Conservation (phyloP, 2,329 filamentous ascomycete species). For the Pseudofabraea citricarpa region DNA sequence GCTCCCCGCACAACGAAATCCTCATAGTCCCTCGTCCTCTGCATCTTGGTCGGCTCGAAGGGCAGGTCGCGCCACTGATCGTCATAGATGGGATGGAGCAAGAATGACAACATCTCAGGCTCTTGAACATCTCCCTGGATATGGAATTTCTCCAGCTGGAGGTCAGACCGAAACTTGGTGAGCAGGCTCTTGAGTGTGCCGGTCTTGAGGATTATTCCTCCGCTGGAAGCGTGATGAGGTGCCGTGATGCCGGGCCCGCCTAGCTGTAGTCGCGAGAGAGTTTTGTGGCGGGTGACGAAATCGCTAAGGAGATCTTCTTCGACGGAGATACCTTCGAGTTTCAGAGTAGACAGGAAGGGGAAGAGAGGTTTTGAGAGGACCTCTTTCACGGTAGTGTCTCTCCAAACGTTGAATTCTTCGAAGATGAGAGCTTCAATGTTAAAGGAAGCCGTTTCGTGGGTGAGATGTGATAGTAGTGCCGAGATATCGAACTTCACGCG, state of each 20-base stretch:
- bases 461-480: slow-evolving; percentile 6
- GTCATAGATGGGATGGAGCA: background rate
- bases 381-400: background rate
- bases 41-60: background rate
- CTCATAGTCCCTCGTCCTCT: background rate
- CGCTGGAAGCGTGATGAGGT: slow-evolving; percentile 33
- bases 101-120: background rate
- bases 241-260: slow-evolving; percentile 39
- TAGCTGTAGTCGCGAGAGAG: slow-evolving; percentile 37
- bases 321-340: slow-evolving; percentile 38
- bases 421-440: slow-evolving; percentile 5
- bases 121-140: slow-evolving; percentile 36
- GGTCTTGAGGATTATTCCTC: slow-evolving; percentile 39
- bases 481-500: slow-evolving; percentile 15
- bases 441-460: background rate
- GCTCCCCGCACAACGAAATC: background rate
- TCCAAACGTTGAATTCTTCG: slow-evolving; percentile 17
- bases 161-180: slow-evolving; percentile 32
- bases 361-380: slow-evolving; percentile 25
- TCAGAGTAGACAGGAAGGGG: slow-evolving; percentile 34
- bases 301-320: slow-evolving; percentile 38
- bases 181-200: slow-evolving; percentile 41
- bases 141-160: slow-evolving; percentile 36
- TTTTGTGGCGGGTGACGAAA: slow-evolving; percentile 37
- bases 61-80: background rate